Percentiles rank a stretch among this genome's conserved stretches.
These are phyloP conservation scores for Neofusicoccum laricinum DNA, from an alignment of 2,329 filamentous ascomycete species.

Conservation along the genomic window DNA sequence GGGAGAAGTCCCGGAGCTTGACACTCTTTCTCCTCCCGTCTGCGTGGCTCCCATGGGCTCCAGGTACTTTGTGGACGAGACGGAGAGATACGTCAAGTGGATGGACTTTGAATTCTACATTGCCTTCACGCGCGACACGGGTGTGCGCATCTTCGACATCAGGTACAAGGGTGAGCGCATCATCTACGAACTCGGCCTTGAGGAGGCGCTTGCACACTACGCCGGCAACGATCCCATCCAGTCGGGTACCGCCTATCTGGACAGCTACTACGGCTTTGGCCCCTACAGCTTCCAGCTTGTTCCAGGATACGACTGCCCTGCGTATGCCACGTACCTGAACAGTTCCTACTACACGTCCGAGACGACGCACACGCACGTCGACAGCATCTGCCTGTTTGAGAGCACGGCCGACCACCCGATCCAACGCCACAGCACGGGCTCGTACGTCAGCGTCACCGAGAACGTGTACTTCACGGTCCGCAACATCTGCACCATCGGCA, in stretches of 20 bases:
- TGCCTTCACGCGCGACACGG: slow-evolving; percentile 48
- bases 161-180: slow-evolving; percentile 54
- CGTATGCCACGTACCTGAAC: slow-evolving; percentile 51
- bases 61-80: slow-evolving; percentile 43
- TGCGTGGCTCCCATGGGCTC: slow-evolving; percentile 44
- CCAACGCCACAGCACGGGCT: slow-evolving; percentile 28
- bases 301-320: slow-evolving; percentile 52
- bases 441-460: slow-evolving; percentile 30
- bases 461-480: slow-evolving; percentile 44
- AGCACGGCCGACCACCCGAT: slow-evolving; percentile 29
- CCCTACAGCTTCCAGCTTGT: slow-evolving; percentile 46
- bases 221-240: slow-evolving; percentile 49
- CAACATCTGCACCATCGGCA: slow-evolving; percentile 45
- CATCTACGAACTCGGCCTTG: slow-evolving; percentile 55
- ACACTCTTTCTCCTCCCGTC: slow-evolving; percentile 54
- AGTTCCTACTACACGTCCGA: slow-evolving; percentile 45
- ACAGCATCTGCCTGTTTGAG: slow-evolving; percentile 49
- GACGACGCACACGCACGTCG: slow-evolving; percentile 44
- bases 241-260: slow-evolving; percentile 47
- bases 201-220: slow-evolving; percentile 56
- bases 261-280: slow-evolving; percentile 50
- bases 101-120: slow-evolving; percentile 55
- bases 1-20: slow-evolving; percentile 41
- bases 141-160: slow-evolving; percentile 52
- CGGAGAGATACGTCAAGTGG: slow-evolving; percentile 49